Evolutionary conservation across 352 stramenopile species (phyloP).

Genomic region (Phytophthora capsici): DNA sequence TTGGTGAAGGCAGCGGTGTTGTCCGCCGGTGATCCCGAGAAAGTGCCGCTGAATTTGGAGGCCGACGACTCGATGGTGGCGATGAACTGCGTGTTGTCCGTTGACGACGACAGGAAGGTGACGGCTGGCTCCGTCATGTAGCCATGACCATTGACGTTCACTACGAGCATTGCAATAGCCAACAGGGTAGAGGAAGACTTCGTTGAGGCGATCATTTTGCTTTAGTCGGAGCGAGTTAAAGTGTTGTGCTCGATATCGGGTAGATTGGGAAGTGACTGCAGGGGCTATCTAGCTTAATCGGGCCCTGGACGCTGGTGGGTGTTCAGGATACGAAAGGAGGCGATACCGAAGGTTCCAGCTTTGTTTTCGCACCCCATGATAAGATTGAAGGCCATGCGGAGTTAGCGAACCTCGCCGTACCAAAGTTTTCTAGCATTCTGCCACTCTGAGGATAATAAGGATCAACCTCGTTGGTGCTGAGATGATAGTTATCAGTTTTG

Average conservation of each 20-base stretch:
- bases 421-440: conserved; percentile 5
- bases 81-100: conserved; percentile 37
- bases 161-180: conserved; percentile 7
- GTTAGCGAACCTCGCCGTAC: conserved; percentile 17
- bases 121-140: conserved; percentile 34
- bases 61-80: conserved; percentile 38
- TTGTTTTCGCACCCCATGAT: conserved; percentile 8
- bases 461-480: background rate
- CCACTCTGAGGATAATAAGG: conserved; percentile 15
- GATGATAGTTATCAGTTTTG: background rate
- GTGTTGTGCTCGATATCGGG: conserved; percentile 13
- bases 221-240: background rate
- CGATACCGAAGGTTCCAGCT: background rate
- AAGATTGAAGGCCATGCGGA: conserved; percentile 26
- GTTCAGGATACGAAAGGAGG: background rate
- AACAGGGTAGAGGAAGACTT: conserved; percentile 16
- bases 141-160: conserved; percentile 24
- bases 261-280: conserved; percentile 28
- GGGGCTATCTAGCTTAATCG: conserved; percentile 12
- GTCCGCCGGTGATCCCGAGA: conserved; percentile 23
- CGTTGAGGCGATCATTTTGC: conserved; percentile 24
- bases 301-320: background rate
- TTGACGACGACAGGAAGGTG: conserved; percentile 36
- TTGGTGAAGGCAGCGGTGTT: conserved; percentile 39
- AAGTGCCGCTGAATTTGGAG: conserved; percentile 31